Evolutionary conservation across 2,329 filamentous ascomycete genomes (phyloP).

Genomic region (Celoporthe dispersa): DNA sequence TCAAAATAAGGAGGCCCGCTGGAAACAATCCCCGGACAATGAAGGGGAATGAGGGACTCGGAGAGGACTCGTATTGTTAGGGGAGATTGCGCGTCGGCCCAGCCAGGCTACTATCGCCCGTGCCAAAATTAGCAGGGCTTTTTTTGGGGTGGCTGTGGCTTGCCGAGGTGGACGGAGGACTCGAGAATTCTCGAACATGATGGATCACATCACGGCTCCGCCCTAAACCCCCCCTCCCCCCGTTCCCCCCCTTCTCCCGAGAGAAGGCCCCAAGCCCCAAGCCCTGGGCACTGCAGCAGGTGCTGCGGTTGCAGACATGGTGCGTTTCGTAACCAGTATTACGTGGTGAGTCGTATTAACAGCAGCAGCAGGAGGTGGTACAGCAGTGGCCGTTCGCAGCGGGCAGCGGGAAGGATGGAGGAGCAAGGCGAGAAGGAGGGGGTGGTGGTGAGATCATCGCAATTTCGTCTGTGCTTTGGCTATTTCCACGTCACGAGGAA

Average conservation of each 20-base stretch:
- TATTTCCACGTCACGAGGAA: slow-evolving; percentile 11
- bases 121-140: slow-evolving; percentile 17
- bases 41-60: neutral
- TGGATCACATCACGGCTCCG: neutral
- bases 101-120: slow-evolving; percentile 6
- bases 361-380: neutral
- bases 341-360: neutral
- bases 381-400: neutral
- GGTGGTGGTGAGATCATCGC: slow-evolving; percentile 23
- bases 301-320: slow-evolving; percentile 5
- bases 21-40: slow-evolving; percentile 1
- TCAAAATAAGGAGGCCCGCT: slow-evolving; percentile 8
- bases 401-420: neutral
- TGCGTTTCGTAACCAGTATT: slow-evolving; percentile 5
- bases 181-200: neutral
- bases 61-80: slow-evolving; percentile 14
- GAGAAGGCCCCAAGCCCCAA: neutral
- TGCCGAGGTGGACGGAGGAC: slow-evolving; percentile 5
- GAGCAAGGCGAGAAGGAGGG: neutral
- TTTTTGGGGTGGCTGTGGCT: slow-evolving; percentile 12
- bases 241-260: no score
- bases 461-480: slow-evolving; percentile 21
- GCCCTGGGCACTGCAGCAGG: slow-evolving; percentile 6
- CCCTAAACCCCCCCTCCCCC: neutral
- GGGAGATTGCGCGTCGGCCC: slow-evolving; percentile 10